Evolutionary conservation across 1,139 yeast species (phyloP).

Genomic region (Yamadazyma mexicana): DNA sequence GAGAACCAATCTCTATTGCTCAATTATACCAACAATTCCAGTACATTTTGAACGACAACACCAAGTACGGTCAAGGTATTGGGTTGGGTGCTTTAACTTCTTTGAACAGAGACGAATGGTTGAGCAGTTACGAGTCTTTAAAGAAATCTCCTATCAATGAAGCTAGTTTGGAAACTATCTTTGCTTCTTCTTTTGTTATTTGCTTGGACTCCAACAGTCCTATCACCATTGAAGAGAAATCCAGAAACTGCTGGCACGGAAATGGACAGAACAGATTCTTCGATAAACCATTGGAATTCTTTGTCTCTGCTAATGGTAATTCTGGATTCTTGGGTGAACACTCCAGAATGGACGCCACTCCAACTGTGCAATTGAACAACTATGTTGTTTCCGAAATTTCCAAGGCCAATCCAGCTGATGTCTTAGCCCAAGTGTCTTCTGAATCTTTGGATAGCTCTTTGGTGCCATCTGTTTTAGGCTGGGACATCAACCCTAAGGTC

Average conservation of each 20-base stretch:
- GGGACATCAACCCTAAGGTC: conserved; percentile 55
- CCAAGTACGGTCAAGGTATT: conserved; percentile 42
- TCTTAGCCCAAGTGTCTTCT: conserved; percentile 28
- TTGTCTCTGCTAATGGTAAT: conserved; percentile 77
- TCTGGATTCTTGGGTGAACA: conserved; percentile 97
- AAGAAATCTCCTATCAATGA: conserved; percentile 56
- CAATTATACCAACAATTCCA: conserved; percentile 69
- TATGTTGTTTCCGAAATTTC: conserved; percentile 59
- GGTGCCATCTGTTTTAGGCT: conserved; percentile 26
- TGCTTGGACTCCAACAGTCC: conserved; percentile 78
- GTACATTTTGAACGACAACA: conserved; percentile 49
- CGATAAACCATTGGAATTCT: conserved; percentile 89
- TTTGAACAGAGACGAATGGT: conserved; percentile 85
- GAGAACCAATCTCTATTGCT: conserved; percentile 55
- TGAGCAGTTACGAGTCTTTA: conserved; percentile 59
- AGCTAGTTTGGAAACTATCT: conserved; percentile 64
- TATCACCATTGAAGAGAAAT: conserved; percentile 78
- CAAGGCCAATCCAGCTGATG: conserved; percentile 41
- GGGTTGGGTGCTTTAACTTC: conserved; percentile 82
- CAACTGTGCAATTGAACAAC: conserved; percentile 87
- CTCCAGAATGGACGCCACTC: conserved; percentile 98
- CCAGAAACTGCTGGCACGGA: conserved; percentile 92
- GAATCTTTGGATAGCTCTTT: conserved; percentile 13
- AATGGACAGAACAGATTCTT: conserved; percentile 87
- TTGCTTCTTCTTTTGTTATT: conserved; percentile 76